These are phyloP conservation scores for Chenopodium quinoa DNA, from an alignment of 148 eudicot species.

Conservation along the genomic window DNA sequence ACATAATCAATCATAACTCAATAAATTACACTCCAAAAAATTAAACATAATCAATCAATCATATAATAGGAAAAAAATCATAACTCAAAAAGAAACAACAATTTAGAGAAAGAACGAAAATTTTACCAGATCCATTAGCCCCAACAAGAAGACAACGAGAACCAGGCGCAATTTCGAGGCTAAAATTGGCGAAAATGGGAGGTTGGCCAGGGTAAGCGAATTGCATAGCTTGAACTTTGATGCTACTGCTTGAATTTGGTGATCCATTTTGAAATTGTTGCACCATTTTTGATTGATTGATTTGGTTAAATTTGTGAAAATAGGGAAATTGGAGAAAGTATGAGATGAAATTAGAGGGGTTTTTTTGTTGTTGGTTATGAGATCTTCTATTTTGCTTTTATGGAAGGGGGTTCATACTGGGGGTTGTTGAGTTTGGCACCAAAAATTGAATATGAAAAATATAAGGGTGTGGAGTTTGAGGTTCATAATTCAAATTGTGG, in stretches of 20 bases:
- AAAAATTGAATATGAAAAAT: neutral
- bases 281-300: constrained; percentile 21
- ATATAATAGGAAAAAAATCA: too few species aligned
- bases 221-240: constrained; percentile 78
- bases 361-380: neutral
- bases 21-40: neutral
- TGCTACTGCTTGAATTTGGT: constrained; percentile 15
- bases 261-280: neutral
- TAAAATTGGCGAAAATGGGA: constrained; percentile 74
- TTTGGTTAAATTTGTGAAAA: neutral
- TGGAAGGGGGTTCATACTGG: neutral
- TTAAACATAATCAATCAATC: too few species aligned
- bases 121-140: constrained; percentile 88
- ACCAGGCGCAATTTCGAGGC: constrained; percentile 54
- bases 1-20: too few species aligned
- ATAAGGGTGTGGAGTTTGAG: neutral
- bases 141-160: constrained; percentile 98
- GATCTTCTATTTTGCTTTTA: neutral
- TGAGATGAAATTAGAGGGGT: neutral
- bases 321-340: neutral
- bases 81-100: too few species aligned
- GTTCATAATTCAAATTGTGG: constrained; percentile 9
- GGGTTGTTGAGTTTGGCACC: neutral
- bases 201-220: constrained; percentile 60
- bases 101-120: too few species aligned